Evolutionary conservation across 306 rosid species (phyloP).

Genomic region (Quercus ilex): DNA sequence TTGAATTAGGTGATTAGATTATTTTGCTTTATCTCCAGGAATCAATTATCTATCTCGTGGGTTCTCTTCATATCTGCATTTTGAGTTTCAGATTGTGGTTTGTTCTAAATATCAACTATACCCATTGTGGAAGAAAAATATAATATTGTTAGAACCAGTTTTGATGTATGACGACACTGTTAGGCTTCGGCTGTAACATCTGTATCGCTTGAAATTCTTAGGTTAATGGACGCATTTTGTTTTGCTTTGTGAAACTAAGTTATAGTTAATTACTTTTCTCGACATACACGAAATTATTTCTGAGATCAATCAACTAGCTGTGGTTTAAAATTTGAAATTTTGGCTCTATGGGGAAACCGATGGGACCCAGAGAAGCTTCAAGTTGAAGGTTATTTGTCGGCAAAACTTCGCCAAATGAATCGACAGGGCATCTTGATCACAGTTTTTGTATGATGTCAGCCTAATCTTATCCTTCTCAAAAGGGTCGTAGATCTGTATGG

Average conservation of each 20-base stretch:
- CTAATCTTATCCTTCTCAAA: constrained; percentile 37
- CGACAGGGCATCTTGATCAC: constrained; percentile 27
- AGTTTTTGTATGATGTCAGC: constrained; percentile 33
- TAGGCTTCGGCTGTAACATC: constrained; percentile 18
- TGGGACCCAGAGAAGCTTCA: constrained; percentile 22
- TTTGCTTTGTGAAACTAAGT: background rate
- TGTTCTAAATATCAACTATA: background rate
- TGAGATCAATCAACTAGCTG: background rate
- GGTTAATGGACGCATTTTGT: constrained; percentile 22
- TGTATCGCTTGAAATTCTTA: constrained; percentile 13
- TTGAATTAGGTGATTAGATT: constrained; percentile 27
- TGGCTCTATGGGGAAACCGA: background rate
- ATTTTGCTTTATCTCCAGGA: background rate
- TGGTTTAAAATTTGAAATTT: constrained; percentile 30
- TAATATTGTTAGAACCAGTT: constrained; percentile 31
- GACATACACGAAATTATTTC: background rate
- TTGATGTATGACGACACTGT: constrained; percentile 25
- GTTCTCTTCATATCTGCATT: background rate
- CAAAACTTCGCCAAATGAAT: constrained; percentile 27
- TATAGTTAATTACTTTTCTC: background rate
- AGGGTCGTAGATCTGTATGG: constrained; percentile 38
- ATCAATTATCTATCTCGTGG: background rate
- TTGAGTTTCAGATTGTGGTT: constrained; percentile 17
- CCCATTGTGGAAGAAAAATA: background rate
- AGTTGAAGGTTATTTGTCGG: constrained; percentile 36